Percentiles rank a stretch among this genome's conserved stretches.
Evolutionary conservation across 139 green algal genomes (phyloP).

Genomic region (Closterium sp.): DNA sequence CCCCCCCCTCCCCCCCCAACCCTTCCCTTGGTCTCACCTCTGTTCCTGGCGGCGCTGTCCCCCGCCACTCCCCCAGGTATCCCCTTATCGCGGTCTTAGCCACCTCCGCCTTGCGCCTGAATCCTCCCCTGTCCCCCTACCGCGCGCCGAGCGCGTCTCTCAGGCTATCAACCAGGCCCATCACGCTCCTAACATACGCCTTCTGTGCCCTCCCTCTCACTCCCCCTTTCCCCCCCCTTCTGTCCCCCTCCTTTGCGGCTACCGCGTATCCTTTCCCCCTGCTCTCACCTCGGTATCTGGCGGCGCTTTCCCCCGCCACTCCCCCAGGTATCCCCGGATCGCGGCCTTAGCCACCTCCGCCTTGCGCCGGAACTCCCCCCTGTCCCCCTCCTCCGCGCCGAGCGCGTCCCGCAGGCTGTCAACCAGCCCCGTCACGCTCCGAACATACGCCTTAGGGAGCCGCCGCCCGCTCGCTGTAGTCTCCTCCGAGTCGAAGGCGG

Average conservation of each 20-base stretch:
- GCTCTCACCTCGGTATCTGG: background rate
- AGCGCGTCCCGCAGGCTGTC: conserved; percentile 29
- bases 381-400: background rate
- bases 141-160: too few species aligned
- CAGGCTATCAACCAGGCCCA: too few species aligned
- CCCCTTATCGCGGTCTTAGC: too few species aligned
- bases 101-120: too few species aligned
- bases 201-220: too few species aligned
- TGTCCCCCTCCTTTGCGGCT: background rate
- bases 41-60: too few species aligned
- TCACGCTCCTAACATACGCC: too few species aligned
- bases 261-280: background rate
- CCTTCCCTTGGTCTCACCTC: too few species aligned
- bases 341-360: conserved; percentile 34
- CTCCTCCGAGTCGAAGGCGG: conserved; percentile 39
- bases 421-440: conserved; percentile 23
- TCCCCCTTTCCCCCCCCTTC: too few species aligned
- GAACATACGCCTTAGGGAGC: conserved; percentile 36
- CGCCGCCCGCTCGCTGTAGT: conserved; percentile 9
- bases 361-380: background rate
- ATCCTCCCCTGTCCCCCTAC: too few species aligned
- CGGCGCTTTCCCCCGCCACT: background rate
- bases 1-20: too few species aligned
- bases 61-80: too few species aligned
- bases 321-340: conserved; percentile 30